Base-by-base conservation (phyloP, 2,329 filamentous ascomycete genomes). In the Trichoderma guizhouense region DNA sequence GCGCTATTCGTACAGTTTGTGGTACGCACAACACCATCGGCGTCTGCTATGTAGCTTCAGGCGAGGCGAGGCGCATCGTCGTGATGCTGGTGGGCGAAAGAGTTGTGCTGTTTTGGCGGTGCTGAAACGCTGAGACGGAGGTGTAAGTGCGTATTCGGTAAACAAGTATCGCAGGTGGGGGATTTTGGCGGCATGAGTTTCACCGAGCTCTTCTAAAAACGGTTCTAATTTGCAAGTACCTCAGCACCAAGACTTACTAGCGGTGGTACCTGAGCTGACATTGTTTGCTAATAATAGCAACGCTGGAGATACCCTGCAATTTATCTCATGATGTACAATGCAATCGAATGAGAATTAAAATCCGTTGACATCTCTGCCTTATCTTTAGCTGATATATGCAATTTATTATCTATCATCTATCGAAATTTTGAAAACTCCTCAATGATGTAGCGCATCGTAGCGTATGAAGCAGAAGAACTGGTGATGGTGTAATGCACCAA, bases 31-130 rank as follows among this genome's bases (percentile, higher is more conserved):
- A 47, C 55, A 72, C 70, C 70, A 72, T 72, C 43, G 47, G 64
- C 64, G 39, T 28, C 47, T 34, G 28, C 70, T 72, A 63, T 58
- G 30, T 12, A n/a, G 24, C 61, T 24, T 28, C 32, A 39, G 57
- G 47, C 2, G 28, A 43, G 30, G 51, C n/a, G n/a, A 43, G 55
- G 58, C 70, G 72, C 72, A 73, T 73, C 24, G 62, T 64, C 61
- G 61, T 24, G 36, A 65, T 51, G 34, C 47, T 55, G 8, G 30
- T n/a, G 47, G 47, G 47, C 30, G 57, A 36, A 24, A 36, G 36
- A 34, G 26, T 61, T 9, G 47, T 58, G 11, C 26, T 69, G 36
- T 14, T 39, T 58, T 69, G 57, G 57, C 47, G 57, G n/a, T 61
- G 57, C 47, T 24, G 18, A 34, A 24, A 62, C 24, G 36, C 39